Evolutionary conservation across 495 filamentous ascomycete species (phyloP).

Genomic region (Penicillium alfredii): DNA sequence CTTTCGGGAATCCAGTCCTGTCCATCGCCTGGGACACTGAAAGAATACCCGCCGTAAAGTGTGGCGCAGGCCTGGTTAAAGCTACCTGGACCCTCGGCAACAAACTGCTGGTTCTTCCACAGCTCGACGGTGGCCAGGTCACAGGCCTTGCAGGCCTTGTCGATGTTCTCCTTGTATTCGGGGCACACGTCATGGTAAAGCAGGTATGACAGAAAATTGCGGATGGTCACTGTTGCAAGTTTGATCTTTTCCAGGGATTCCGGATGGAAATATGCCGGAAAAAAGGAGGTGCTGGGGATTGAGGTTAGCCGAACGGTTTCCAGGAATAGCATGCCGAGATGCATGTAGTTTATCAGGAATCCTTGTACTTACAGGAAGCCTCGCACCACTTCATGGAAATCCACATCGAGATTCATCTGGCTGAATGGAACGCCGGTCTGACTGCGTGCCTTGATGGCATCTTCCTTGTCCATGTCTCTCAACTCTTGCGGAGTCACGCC

Average conservation of each 20-base stretch:
- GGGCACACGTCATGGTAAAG: conserved; percentile 78
- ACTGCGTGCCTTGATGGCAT: conserved; percentile 48
- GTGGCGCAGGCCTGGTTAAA: conserved; percentile 67
- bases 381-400: conserved; percentile 70
- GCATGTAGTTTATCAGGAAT: not conserved
- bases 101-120: conserved; percentile 46
- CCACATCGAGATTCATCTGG: conserved; percentile 57
- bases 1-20: conserved; percentile 15
- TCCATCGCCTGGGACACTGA: conserved; percentile 27
- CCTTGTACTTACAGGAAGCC: conserved; percentile 63
- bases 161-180: conserved; percentile 64
- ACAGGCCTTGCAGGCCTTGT: conserved; percentile 61
- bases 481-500: conserved; percentile 48
- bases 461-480: conserved; percentile 51
- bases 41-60: conserved; percentile 50
- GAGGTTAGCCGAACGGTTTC: no score
- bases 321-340: no score
- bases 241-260: conserved; percentile 45
- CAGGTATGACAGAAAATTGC: conserved; percentile 87
- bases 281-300: conserved; percentile 41
- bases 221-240: conserved; percentile 54
- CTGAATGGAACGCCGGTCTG: conserved; percentile 24
- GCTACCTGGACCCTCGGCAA: conserved; percentile 53
- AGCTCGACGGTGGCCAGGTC: conserved; percentile 62
- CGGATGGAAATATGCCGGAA: conserved; percentile 39